These are phyloP conservation scores for Imleria badia DNA, from an alignment of 768 basidiomycete genomes.

Conservation along the genomic window DNA sequence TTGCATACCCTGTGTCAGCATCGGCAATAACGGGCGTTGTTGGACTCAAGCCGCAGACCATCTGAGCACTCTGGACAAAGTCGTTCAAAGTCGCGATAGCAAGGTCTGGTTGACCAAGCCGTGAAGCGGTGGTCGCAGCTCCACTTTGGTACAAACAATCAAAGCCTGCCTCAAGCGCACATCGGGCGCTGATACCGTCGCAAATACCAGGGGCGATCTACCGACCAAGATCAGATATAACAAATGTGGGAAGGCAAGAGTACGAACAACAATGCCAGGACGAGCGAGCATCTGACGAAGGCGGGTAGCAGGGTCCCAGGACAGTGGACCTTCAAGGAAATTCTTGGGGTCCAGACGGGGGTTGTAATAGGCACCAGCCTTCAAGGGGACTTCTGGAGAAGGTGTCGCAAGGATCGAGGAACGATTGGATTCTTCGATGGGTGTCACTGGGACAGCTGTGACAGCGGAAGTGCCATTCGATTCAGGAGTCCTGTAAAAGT, in stretches of 20 bases:
- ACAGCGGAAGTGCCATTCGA: background rate
- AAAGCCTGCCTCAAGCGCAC: conserved; percentile 79
- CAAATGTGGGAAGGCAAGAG: background rate
- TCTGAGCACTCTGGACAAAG: conserved; percentile 68
- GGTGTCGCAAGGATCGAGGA: background rate
- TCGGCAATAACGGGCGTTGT: conserved; percentile 73
- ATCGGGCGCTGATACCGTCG: conserved; percentile 77
- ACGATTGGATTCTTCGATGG: background rate
- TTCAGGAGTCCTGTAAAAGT: conserved; percentile 29
- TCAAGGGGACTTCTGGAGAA: conserved; percentile 13
- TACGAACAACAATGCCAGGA: conserved; percentile 72
- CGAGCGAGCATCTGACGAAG: conserved; percentile 68
- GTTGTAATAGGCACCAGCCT: conserved; percentile 53
- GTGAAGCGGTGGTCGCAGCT: conserved; percentile 77
- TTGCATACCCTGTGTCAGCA: conserved; percentile 68
- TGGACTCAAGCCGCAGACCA: conserved; percentile 67
- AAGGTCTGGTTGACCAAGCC: conserved; percentile 75
- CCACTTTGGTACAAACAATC: conserved; percentile 78
- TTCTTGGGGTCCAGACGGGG: conserved; percentile 67
- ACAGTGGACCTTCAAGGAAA: conserved; percentile 67
- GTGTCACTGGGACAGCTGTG: conserved; percentile 1
- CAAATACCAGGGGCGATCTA: conserved; percentile 79
- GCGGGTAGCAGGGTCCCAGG: conserved; percentile 65
- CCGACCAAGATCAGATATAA: background rate
- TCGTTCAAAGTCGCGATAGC: conserved; percentile 79